A percentile compares a stretch with the other conserved stretches of the same genome.
These are phyloP conservation scores for Fomitopsis pinicola DNA, from an alignment of 1,284 basidiomycete genomes.

Conservation along the genomic window DNA sequence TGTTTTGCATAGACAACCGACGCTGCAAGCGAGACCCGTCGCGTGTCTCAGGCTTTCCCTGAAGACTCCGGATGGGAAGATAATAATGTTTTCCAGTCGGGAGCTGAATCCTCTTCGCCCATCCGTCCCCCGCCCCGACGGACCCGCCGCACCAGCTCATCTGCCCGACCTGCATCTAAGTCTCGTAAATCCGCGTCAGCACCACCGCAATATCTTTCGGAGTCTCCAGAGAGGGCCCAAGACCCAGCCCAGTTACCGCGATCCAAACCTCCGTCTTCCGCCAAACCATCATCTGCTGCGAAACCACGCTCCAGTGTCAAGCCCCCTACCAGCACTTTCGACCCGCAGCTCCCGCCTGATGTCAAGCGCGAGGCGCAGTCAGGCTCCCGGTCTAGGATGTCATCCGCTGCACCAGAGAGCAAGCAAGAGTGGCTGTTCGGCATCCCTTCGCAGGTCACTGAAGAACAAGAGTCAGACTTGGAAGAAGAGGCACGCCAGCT, in stretches of 20 bases:
- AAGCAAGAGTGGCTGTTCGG: not conserved
- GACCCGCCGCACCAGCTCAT: conserved; percentile 39
- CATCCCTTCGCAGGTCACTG: conserved; percentile 9
- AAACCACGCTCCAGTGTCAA: conserved; percentile 17
- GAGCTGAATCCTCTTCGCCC: conserved; percentile 75
- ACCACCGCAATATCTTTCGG: conserved; percentile 50
- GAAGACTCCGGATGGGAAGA: conserved; percentile 78
- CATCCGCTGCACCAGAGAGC: conserved; percentile 15
- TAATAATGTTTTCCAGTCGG: conserved; percentile 81
- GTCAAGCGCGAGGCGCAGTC: conserved; percentile 22
- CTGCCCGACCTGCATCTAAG: conserved; percentile 20
- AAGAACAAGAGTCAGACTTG: conserved; percentile 15
- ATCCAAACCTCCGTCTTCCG: not conserved
- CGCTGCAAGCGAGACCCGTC: conserved; percentile 45
- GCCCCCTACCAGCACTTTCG: conserved; percentile 40
- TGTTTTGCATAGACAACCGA: conserved; percentile 36
- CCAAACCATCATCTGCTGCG: not conserved
- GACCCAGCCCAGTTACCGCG: conserved; percentile 6
- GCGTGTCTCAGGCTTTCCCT: conserved; percentile 42
- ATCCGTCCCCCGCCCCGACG: conserved; percentile 55
- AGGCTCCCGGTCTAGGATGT: conserved; percentile 9
- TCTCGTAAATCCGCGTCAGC: conserved; percentile 69
- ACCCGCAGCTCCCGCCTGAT: conserved; percentile 47
- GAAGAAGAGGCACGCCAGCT: conserved; percentile 5
- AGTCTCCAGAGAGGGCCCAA: conserved; percentile 9